A percentile compares a stretch with the other conserved stretches of the same genome.
phyloP scores from a whole-genome alignment of 2,329 filamentous ascomycete species.

The Neonectria hederae region DNA sequence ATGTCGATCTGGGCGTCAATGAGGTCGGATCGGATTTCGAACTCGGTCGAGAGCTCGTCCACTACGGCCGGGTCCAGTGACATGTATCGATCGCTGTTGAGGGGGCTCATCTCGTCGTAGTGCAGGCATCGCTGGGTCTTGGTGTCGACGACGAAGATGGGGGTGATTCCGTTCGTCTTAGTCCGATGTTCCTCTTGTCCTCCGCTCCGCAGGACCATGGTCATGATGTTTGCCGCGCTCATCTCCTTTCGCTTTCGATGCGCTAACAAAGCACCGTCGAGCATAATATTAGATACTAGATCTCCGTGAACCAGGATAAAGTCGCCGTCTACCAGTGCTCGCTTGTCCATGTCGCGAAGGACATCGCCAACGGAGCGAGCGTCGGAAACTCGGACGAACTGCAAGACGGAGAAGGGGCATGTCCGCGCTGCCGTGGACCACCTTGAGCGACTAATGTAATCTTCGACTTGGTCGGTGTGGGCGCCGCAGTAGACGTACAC shows the following conservation, averaged over 20 bases:
- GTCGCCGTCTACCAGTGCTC: conserved; percentile 85
- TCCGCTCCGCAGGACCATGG: conserved; percentile 85
- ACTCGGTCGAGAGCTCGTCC: conserved; percentile 72
- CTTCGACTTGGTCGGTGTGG: conserved; percentile 86
- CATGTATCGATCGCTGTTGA: conserved; percentile 71
- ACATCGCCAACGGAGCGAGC: conserved; percentile 92
- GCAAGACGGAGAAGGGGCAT: conserved; percentile 78
- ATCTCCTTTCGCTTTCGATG: conserved; percentile 83
- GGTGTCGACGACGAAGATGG: conserved; percentile 87
- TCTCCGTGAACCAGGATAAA: conserved; percentile 95
- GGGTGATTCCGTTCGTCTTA: conserved; percentile 77
- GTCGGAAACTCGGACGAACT: conserved; percentile 84
- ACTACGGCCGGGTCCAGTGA: conserved; percentile 84
- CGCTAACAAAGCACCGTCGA: conserved; percentile 80
- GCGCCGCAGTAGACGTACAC: conserved; percentile 92
- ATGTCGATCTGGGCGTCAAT: conserved; percentile 97
- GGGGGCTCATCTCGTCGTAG: conserved; percentile 88
- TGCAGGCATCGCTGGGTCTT: conserved; percentile 84
- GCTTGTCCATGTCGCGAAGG: conserved; percentile 90
- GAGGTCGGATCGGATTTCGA: conserved; percentile 86
- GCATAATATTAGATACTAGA: conserved; percentile 85
- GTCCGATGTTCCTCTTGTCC: conserved; percentile 76
- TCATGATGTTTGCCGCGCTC: conserved; percentile 98
- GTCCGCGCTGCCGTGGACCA: conserved; percentile 69
- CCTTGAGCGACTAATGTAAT: conserved; percentile 80